Evolutionary conservation across 306 rosid species (phyloP).

Genomic region (Castanea sativa): DNA sequence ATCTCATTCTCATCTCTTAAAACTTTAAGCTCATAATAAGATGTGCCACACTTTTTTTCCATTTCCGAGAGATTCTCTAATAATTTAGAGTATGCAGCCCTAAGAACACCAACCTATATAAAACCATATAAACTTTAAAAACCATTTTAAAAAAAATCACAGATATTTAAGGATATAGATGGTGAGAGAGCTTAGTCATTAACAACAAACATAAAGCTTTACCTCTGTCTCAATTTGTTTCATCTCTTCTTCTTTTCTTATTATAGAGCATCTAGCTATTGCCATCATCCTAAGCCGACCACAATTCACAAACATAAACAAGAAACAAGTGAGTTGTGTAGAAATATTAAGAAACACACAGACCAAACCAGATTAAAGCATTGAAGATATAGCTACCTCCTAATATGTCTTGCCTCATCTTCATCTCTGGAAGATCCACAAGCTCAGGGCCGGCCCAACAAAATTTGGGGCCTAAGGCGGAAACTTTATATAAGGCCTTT

Average conservation of each 20-base stretch:
- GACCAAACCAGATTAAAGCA: neutral
- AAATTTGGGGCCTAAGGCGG: too few relatives aligned
- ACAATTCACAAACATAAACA: conserved; percentile 14
- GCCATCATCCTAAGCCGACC: conserved; percentile 53
- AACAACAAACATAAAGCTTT: conserved; percentile 11
- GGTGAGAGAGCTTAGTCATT: neutral
- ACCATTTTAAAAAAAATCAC: conserved; percentile 3
- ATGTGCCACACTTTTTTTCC: conserved; percentile 45
- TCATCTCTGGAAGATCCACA: conserved; percentile 65
- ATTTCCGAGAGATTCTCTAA: conserved; percentile 44
- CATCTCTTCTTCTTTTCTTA: conserved; percentile 62
- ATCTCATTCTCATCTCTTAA: conserved; percentile 56
- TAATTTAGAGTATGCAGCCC: conserved; percentile 48
- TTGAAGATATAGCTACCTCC: conserved; percentile 35
- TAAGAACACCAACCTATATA: conserved; percentile 41
- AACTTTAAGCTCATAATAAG: conserved; percentile 52
- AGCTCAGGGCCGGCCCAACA: too few relatives aligned
- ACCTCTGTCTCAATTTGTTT: conserved; percentile 59
- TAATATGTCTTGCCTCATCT: conserved; percentile 47
- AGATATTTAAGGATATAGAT: neutral
- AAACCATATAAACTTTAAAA: neutral
- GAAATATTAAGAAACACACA: neutral
- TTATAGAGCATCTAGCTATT: conserved; percentile 63
- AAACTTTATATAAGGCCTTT: too few relatives aligned
- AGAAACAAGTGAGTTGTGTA: neutral